Conservation (phyloP, 768 basidiomycete genomes). For the Cystobasidium onofrii region DNA sequence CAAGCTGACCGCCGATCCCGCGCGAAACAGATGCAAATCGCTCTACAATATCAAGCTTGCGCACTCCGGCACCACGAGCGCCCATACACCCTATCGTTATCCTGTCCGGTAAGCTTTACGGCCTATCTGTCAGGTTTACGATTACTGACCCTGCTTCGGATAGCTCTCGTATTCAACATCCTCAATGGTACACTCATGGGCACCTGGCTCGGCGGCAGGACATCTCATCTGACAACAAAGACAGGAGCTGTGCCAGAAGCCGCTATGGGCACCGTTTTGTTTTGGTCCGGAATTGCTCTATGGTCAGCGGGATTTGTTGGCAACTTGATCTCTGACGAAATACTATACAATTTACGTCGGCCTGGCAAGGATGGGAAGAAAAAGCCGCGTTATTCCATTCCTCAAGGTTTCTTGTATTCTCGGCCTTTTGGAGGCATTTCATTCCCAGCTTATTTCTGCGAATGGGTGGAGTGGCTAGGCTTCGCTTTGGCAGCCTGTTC, state of each 20-base stretch:
- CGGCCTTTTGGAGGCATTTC: slow-evolving; percentile 68
- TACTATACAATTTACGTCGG: slow-evolving; percentile 62
- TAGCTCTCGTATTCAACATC: slow-evolving; percentile 59
- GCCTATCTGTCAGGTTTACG: not conserved
- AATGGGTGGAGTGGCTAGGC: slow-evolving; percentile 90
- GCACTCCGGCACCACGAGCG: slow-evolving; percentile 65
- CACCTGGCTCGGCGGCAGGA: slow-evolving; percentile 51
- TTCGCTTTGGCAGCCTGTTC: slow-evolving; percentile 63
- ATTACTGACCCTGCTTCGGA: not conserved
- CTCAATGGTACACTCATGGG: slow-evolving; percentile 66
- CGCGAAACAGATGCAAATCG: slow-evolving; percentile 57
- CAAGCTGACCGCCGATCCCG: slow-evolving; percentile 52
- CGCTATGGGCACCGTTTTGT: slow-evolving; percentile 43
- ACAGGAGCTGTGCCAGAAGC: slow-evolving; percentile 18
- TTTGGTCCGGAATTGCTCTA: slow-evolving; percentile 58
- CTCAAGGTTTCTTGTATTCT: slow-evolving; percentile 63
- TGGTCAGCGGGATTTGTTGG: slow-evolving; percentile 68
- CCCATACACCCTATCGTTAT: slow-evolving; percentile 64
- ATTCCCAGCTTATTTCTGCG: slow-evolving; percentile 88
- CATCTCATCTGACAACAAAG: not conserved
- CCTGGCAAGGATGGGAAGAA: slow-evolving; percentile 43
- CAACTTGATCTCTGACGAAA: slow-evolving; percentile 82
- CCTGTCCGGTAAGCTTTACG: slow-evolving; percentile 40
- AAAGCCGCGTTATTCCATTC: slow-evolving; percentile 44
- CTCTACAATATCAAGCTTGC: slow-evolving; percentile 66